These are phyloP conservation scores for Coemansia reversa DNA, from an alignment of 192 early-diverging fungal genomes.

Conservation along the genomic window DNA sequence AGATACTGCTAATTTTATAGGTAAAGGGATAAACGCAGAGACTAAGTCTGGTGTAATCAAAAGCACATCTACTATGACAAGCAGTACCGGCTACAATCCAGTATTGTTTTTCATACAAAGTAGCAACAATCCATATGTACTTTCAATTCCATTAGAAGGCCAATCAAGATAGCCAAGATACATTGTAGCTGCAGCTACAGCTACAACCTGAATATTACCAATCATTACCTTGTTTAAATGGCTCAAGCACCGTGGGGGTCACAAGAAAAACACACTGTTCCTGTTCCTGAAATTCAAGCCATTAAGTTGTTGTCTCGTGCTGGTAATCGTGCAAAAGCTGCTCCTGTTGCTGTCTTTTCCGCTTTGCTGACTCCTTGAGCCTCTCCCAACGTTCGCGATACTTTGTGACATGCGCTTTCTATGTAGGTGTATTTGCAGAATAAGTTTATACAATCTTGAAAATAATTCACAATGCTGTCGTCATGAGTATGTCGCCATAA, in stretches of 20 bases:
- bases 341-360: conserved; percentile 47
- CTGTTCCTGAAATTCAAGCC: neutral
- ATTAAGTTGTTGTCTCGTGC: neutral
- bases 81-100: neutral
- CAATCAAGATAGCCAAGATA: neutral
- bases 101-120: neutral
- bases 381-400: conserved; percentile 54
- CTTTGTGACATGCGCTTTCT: conserved; percentile 43
- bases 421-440: neutral
- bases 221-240: neutral
- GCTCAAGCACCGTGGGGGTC: too few relatives aligned
- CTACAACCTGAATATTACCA: neutral
- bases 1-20: neutral
- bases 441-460: neutral
- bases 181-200: neutral
- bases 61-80: neutral
- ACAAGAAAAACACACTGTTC: neutral
- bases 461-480: neutral
- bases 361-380: conserved; percentile 52
- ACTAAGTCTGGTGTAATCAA: neutral
- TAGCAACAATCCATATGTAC: neutral
- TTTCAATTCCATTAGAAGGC: neutral
- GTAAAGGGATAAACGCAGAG: too few relatives aligned
- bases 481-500: neutral
- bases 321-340: neutral